A percentile compares a stretch with the other conserved stretches of the same genome.
Conservation (phyloP, 2,329 filamentous ascomycete species). For the Ilyonectria sp. region DNA sequence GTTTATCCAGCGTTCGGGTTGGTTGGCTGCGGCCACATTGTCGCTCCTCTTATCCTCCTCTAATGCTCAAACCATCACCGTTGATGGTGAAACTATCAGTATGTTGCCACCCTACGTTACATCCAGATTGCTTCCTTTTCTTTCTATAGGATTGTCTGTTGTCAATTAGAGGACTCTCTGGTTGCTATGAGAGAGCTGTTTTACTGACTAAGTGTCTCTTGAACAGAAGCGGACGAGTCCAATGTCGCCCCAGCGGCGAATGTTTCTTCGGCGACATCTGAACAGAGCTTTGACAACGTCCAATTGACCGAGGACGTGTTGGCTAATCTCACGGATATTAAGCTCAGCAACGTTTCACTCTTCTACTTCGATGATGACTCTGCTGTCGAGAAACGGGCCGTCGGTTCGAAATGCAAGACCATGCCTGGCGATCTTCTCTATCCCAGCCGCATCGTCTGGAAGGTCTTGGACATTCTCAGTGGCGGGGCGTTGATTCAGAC, state of each 20-base stretch:
- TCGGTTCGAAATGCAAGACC: constrained; percentile 48
- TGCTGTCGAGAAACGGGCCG: constrained; percentile 37
- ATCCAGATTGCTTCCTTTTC: neutral
- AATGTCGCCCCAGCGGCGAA: constrained; percentile 45
- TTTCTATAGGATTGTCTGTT: neutral
- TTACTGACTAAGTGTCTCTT: constrained; percentile 7
- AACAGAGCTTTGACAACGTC: constrained; percentile 39
- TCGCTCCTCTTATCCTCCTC: constrained; percentile 25
- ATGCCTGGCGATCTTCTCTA: constrained; percentile 51
- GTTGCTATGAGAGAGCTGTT: neutral
- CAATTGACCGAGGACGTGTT: constrained; percentile 53
- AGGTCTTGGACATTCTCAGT: constrained; percentile 52
- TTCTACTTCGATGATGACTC: constrained; percentile 51
- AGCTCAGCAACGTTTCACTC: constrained; percentile 47
- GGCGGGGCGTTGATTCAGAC: constrained; percentile 51
- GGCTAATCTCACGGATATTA: constrained; percentile 46
- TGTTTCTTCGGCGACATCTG: constrained; percentile 12
- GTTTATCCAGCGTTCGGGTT: constrained; percentile 22
- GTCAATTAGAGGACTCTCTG: neutral
- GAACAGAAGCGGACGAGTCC: constrained; percentile 36
- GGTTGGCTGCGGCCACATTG: constrained; percentile 20
- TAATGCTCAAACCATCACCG: constrained; percentile 43
- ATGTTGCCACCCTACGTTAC: constrained; percentile 10
- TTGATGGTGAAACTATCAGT: constrained; percentile 41
- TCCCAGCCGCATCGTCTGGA: constrained; percentile 48